A percentile compares a stretch with the other conserved stretches of the same genome.
Conservation (phyloP, 192 early-diverging fungal species). For the Linnemannia elongata region DNA sequence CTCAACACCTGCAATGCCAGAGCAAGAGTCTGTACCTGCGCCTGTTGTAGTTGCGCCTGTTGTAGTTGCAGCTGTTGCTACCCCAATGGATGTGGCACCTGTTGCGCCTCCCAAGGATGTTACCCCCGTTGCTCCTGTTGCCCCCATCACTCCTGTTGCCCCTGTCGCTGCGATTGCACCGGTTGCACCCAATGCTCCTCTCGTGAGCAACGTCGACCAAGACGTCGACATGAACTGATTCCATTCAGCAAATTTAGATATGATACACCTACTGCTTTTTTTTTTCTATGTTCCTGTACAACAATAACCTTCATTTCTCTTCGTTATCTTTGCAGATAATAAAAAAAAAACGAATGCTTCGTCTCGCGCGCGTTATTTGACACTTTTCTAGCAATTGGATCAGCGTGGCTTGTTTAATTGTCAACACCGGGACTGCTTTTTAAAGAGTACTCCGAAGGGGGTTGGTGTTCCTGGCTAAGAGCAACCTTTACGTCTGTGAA, state of each 20-base stretch:
- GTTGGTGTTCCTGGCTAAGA: no score
- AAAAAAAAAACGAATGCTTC: neutral
- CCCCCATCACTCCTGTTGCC: neutral
- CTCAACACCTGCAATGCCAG: neutral
- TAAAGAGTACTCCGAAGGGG: no score
- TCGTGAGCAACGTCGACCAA: neutral
- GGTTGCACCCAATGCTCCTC: neutral
- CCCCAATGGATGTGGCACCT: neutral
- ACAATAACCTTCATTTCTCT: neutral
- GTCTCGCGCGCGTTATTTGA: neutral
- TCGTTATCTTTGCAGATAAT: neutral
- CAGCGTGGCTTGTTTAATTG: no score
- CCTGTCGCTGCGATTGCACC: neutral
- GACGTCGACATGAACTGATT: constrained; percentile 7
- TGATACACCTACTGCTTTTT: neutral
- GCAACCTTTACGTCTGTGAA: no score
- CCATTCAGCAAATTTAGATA: neutral
- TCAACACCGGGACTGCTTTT: no score
- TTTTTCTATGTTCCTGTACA: neutral
- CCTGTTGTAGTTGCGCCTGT: neutral
- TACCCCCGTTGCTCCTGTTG: neutral
- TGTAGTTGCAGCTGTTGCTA: neutral
- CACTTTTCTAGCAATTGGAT: no score
- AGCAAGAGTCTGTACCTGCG: neutral
- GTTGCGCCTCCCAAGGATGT: neutral